phyloP scores from a whole-genome alignment of 2,329 filamentous ascomycete species.

The Verticillium nonalfalfae region DNA sequence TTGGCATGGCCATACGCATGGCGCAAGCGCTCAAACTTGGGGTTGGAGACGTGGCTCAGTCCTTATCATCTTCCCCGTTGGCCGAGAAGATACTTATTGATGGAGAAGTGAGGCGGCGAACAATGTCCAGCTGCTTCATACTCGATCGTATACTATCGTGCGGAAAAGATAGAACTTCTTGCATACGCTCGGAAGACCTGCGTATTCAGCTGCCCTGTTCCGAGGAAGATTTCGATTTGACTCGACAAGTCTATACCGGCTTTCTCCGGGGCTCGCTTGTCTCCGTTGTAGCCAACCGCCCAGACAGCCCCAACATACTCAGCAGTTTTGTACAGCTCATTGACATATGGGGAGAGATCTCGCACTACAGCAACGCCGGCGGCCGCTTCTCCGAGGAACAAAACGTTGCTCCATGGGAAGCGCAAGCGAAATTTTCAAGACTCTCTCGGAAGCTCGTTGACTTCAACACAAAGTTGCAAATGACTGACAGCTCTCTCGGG shows the following conservation, averaged over 20 bases:
- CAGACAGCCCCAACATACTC: slow-evolving; percentile 24
- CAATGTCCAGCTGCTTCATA: slow-evolving; percentile 70
- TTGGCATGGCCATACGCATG: slow-evolving; percentile 58
- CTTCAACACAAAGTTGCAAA: slow-evolving; percentile 34
- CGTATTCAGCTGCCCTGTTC: slow-evolving; percentile 63
- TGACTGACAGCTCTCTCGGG: slow-evolving; percentile 23
- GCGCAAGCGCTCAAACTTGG: slow-evolving; percentile 56
- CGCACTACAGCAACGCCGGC: slow-evolving; percentile 45
- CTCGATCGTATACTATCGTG: slow-evolving; percentile 64
- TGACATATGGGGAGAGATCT: slow-evolving; percentile 53
- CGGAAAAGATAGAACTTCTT: slow-evolving; percentile 54
- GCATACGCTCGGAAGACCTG: slow-evolving; percentile 53
- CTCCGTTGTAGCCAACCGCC: background rate
- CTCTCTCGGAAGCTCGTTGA: slow-evolving; percentile 43
- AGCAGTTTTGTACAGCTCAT: slow-evolving; percentile 52
- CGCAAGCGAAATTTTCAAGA: slow-evolving; percentile 44
- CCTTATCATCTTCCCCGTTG: slow-evolving; percentile 13
- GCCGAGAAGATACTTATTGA: slow-evolving; percentile 21
- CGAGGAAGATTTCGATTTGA: slow-evolving; percentile 58
- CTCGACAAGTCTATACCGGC: slow-evolving; percentile 47
- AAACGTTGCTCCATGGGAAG: slow-evolving; percentile 50
- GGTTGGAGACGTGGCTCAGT: slow-evolving; percentile 37
- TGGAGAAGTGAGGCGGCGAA: slow-evolving; percentile 58
- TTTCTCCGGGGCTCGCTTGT: slow-evolving; percentile 28
- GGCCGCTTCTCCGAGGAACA: slow-evolving; percentile 41